phyloP scores from a whole-genome alignment of 495 filamentous ascomycete genomes.

The Sabuloglossum arenarium region DNA sequence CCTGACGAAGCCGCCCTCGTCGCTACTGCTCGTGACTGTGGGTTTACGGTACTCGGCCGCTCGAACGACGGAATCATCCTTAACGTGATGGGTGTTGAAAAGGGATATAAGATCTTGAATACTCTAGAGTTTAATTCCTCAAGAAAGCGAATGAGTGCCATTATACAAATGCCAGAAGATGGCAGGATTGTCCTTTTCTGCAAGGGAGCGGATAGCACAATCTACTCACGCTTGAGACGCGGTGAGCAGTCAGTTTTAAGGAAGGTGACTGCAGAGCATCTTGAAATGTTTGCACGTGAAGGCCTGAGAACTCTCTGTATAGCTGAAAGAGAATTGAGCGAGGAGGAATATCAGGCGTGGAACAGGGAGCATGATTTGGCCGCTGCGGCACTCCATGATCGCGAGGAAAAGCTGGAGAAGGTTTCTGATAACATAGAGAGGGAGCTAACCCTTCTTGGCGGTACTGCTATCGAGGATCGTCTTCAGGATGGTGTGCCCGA shows the following conservation, averaged over 20 bases:
- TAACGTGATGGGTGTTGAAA: slow-evolving; percentile 72
- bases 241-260: slow-evolving; percentile 77
- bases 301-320: slow-evolving; percentile 90
- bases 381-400: slow-evolving; percentile 59
- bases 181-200: slow-evolving; percentile 84
- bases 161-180: slow-evolving; percentile 77
- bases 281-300: slow-evolving; percentile 92
- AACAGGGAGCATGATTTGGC: slow-evolving; percentile 73
- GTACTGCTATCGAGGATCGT: slow-evolving; percentile 95
- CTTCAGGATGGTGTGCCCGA: slow-evolving; percentile 95
- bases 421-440: slow-evolving; percentile 83
- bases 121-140: slow-evolving; percentile 96
- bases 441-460: slow-evolving; percentile 72
- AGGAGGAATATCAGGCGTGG: slow-evolving; percentile 77
- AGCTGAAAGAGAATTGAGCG: slow-evolving; percentile 62
- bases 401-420: slow-evolving; percentile 85
- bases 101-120: slow-evolving; percentile 71
- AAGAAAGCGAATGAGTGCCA: slow-evolving; percentile 94
- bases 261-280: slow-evolving; percentile 66
- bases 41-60: slow-evolving; percentile 82
- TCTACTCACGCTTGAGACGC: slow-evolving; percentile 74
- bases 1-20: slow-evolving; percentile 94
- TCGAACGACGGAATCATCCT: slow-evolving; percentile 57
- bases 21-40: slow-evolving; percentile 83
- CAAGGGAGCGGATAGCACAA: slow-evolving; percentile 94